Conservation (phyloP, 2,329 filamentous ascomycete species). For the Neopestalotiopsis clavispora region DNA sequence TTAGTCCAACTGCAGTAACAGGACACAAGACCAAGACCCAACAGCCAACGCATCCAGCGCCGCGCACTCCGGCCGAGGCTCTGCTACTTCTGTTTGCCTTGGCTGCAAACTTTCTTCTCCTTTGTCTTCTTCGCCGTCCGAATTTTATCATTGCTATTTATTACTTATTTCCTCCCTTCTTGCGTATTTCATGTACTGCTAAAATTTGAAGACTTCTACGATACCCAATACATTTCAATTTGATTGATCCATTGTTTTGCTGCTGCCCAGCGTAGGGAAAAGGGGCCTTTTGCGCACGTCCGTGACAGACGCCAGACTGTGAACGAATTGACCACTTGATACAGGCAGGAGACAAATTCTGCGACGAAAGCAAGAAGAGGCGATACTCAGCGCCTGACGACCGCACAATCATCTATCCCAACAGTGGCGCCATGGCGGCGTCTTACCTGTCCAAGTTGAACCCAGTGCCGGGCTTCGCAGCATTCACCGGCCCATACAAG, state of each 20-base stretch:
- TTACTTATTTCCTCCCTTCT: neutral
- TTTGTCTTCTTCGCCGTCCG: neutral
- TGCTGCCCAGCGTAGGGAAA: neutral
- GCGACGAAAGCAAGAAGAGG: neutral
- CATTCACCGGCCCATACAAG: conserved; percentile 77
- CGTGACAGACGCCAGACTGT: neutral
- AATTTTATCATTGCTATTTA: neutral
- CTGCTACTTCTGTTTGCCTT: neutral
- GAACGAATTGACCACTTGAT: neutral
- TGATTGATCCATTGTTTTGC: neutral
- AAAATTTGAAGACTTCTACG: neutral
- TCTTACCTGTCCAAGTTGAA: conserved; percentile 62
- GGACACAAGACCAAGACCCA: conserved; percentile 19
- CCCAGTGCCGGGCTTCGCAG: conserved; percentile 73
- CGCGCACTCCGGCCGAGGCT: conserved; percentile 4
- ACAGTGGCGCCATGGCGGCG: conserved; percentile 8
- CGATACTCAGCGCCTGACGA: neutral
- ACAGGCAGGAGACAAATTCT: neutral
- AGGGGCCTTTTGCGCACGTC: neutral
- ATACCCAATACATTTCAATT: conserved; percentile 7
- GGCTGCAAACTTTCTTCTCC: neutral
- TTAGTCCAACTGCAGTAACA: conserved; percentile 21
- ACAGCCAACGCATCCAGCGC: neutral
- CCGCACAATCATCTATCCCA: neutral
- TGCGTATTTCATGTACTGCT: neutral